Percentiles rank a stretch among this genome's conserved stretches.
Conservation (phyloP, 192 early-diverging fungal genomes). For the Linnemannia hyalina region DNA sequence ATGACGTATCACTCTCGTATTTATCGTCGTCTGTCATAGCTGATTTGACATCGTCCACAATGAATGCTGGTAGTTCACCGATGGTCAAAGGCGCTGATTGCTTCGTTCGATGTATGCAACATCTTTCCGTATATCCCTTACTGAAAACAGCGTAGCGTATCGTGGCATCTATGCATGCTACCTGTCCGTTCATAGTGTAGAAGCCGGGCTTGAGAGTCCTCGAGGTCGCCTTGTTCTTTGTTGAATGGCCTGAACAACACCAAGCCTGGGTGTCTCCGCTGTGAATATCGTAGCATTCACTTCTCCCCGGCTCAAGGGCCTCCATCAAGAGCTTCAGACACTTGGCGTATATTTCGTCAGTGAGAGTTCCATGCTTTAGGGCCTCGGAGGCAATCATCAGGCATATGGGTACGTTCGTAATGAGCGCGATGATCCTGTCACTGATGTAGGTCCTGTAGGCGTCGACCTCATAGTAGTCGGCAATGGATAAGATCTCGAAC, state of each 20-base stretch:
- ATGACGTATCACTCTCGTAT: no score
- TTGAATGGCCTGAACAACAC: constrained; percentile 24
- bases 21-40: not conserved
- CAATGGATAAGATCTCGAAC: constrained; percentile 27
- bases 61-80: not conserved
- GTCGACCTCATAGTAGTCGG: constrained; percentile 23
- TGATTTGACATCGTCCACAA: not conserved
- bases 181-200: constrained; percentile 18
- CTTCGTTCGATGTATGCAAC: not conserved
- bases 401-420: constrained; percentile 22
- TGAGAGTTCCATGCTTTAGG: constrained; percentile 24
- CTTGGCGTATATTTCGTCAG: not conserved
- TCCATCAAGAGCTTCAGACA: constrained; percentile 13
- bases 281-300: not conserved
- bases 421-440: constrained; percentile 18
- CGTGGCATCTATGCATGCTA: constrained; percentile 12
- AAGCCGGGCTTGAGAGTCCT: not conserved
- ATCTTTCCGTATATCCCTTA: not conserved
- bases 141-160: not conserved
- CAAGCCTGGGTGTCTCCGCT: constrained; percentile 17
- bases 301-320: not conserved
- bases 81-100: not conserved
- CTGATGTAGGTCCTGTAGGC: constrained; percentile 14
- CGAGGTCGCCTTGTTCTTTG: not conserved
- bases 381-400: constrained; percentile 25